Evolutionary conservation across 2,329 filamentous ascomycete genomes (phyloP).

Genomic region (Talaromyces sp.): DNA sequence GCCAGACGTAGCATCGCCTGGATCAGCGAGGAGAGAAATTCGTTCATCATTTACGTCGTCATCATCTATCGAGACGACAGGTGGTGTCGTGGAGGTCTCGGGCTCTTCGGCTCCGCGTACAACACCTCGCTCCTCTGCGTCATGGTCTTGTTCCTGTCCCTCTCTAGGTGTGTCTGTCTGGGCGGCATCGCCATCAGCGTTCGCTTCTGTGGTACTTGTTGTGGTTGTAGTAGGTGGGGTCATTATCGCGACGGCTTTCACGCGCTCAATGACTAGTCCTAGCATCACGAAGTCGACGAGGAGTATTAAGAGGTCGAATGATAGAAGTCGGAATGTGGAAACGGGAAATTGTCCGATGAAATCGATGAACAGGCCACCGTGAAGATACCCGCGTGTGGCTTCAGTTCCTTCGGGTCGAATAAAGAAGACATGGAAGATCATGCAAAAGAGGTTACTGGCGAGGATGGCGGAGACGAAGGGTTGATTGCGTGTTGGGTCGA

Average conservation of each 20-base stretch:
- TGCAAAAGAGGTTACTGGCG: constrained; percentile 58
- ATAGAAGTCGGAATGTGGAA: constrained; percentile 55
- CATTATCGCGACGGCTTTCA: constrained; percentile 45
- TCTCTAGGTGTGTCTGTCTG: neutral
- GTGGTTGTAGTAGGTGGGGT: constrained; percentile 10
- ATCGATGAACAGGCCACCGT: constrained; percentile 66
- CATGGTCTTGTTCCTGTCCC: constrained; percentile 54
- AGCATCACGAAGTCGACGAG: constrained; percentile 61
- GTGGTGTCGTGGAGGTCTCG: constrained; percentile 30
- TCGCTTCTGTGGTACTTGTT: constrained; percentile 24
- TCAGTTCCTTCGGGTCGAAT: constrained; percentile 56
- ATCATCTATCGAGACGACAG: constrained; percentile 16
- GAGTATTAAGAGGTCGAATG: constrained; percentile 58
- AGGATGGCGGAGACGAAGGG: constrained; percentile 59
- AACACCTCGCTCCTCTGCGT: constrained; percentile 63
- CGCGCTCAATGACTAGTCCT: constrained; percentile 56
- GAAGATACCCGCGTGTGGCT: constrained; percentile 57
- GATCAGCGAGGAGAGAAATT: constrained; percentile 39
- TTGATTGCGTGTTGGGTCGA: constrained; percentile 54
- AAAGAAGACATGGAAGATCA: constrained; percentile 59
- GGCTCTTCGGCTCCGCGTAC: constrained; percentile 40
- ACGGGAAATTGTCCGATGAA: constrained; percentile 65
- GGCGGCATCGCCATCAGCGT: constrained; percentile 7
- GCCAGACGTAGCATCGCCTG: constrained; percentile 26
- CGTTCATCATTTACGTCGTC: constrained; percentile 32